These are phyloP conservation scores for Diutina scorzettiae DNA, from an alignment of 1,139 yeast species.

Conservation along the genomic window DNA sequence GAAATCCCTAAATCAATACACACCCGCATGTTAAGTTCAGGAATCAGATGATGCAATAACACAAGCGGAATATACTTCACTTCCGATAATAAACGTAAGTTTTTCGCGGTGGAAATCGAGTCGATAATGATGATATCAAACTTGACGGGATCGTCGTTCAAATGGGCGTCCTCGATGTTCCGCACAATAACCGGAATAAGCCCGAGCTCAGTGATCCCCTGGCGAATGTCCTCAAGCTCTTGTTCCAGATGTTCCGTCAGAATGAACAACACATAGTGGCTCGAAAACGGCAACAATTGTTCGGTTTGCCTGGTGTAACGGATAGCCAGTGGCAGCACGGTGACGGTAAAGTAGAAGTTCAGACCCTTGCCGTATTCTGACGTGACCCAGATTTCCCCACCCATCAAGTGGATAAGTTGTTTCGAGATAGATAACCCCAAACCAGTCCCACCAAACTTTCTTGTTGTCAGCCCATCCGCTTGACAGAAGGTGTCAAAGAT, in stretches of 20 bases:
- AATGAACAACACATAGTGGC: constrained; percentile 58
- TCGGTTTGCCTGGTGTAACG: constrained; percentile 56
- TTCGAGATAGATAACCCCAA: constrained; percentile 79
- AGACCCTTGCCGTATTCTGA: constrained; percentile 77
- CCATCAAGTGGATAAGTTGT: constrained; percentile 79
- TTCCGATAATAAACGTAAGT: constrained; percentile 54
- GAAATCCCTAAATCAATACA: constrained; percentile 82
- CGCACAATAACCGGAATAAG: constrained; percentile 39
- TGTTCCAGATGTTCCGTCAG: constrained; percentile 48
- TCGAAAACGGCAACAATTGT: constrained; percentile 58
- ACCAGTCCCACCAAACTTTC: constrained; percentile 81
- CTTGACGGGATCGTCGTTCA: constrained; percentile 40
- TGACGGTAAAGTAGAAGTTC: constrained; percentile 66
- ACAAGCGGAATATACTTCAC: constrained; percentile 77
- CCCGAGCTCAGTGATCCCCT: constrained; percentile 31
- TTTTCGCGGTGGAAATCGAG: constrained; percentile 62
- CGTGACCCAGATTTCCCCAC: constrained; percentile 84
- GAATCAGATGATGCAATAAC: constrained; percentile 62
- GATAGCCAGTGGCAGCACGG: constrained; percentile 63
- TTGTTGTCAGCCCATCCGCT: constrained; percentile 85
- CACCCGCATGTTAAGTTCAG: constrained; percentile 67
- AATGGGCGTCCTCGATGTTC: constrained; percentile 36
- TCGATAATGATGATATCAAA: constrained; percentile 78
- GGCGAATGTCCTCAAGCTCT: constrained; percentile 34
- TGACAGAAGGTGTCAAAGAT: constrained; percentile 85